Evolutionary conservation across 2,329 filamentous ascomycete genomes (phyloP).

Genomic region (Leptographium galeiforme): DNA sequence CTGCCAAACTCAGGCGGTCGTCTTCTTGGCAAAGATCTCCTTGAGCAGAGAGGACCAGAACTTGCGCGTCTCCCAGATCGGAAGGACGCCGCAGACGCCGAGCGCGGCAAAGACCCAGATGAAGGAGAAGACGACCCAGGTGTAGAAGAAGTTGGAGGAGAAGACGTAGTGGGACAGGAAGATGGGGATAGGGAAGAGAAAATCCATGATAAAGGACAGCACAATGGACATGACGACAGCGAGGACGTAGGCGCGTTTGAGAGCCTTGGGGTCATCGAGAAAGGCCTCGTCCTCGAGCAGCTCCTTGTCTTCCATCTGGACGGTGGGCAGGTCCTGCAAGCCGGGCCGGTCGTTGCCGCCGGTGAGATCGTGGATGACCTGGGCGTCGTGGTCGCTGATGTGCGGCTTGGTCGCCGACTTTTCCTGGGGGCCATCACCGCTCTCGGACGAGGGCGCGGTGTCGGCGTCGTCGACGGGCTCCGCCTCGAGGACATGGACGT

Average conservation of each 20-base stretch:
- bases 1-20: no score
- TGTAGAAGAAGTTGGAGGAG: neutral
- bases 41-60: neutral
- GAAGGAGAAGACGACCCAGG: neutral
- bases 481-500: neutral
- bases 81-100: neutral
- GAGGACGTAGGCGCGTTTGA: neutral
- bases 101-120: neutral
- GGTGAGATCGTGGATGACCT: neutral
- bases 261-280: neutral
- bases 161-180: neutral
- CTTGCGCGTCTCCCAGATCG: neutral
- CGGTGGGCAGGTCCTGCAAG: neutral
- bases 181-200: neutral
- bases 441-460: neutral
- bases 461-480: no score
- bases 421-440: neutral
- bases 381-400: neutral
- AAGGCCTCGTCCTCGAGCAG: neutral
- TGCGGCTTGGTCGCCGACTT: neutral
- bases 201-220: slow-evolving; percentile 7
- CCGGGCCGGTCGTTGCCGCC: neutral
- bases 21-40: neutral
- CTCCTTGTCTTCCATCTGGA: neutral
- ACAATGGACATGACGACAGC: slow-evolving; percentile 14